Evolutionary conservation across 805 yeast species (phyloP).

Genomic region (Maudiozyma barnettii): DNA sequence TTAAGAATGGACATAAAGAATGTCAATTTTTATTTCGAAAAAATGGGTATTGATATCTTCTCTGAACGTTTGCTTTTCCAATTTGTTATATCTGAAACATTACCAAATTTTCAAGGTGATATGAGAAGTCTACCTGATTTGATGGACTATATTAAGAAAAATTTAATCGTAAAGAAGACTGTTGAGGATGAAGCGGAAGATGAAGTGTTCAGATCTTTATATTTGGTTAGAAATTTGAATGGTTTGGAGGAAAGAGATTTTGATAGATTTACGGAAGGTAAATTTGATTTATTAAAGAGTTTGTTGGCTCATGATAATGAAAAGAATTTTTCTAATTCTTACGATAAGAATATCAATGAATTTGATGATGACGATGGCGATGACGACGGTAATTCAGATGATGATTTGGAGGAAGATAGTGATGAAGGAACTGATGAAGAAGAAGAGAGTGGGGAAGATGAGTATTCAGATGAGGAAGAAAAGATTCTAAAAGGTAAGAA

Average conservation of each 20-base stretch:
- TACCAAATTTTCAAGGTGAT: conserved; percentile 34
- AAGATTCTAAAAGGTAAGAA: conserved; percentile 57
- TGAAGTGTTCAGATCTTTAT: conserved; percentile 75
- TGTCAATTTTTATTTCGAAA: conserved; percentile 76
- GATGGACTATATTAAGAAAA: conserved; percentile 31
- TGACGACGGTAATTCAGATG: conserved; percentile 25
- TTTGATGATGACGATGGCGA: conserved; percentile 16
- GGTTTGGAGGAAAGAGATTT: conserved; percentile 87
- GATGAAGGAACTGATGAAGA: conserved; percentile 18
- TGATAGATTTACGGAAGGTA: conserved; percentile 66
- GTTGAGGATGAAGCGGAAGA: conserved; percentile 60
- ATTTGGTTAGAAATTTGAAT: conserved; percentile 68
- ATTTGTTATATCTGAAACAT: conserved; percentile 50
- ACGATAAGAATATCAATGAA: conserved; percentile 9
- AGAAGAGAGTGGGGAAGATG: conserved; percentile 28
- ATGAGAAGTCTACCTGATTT: conserved; percentile 27
- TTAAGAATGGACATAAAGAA: conserved; percentile 96
- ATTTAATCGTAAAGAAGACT: conserved; percentile 46
- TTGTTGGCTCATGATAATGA: conserved; percentile 40
- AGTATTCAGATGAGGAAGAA: conserved; percentile 30
- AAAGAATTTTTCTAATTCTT: conserved; percentile 16
- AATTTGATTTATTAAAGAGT: conserved; percentile 66
- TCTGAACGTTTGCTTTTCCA: conserved; percentile 77
- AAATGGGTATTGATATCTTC: conserved; percentile 64
- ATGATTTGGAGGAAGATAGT: conserved; percentile 23